phyloP scores from a whole-genome alignment of 768 basidiomycete genomes.

The Lentinus brumalis region DNA sequence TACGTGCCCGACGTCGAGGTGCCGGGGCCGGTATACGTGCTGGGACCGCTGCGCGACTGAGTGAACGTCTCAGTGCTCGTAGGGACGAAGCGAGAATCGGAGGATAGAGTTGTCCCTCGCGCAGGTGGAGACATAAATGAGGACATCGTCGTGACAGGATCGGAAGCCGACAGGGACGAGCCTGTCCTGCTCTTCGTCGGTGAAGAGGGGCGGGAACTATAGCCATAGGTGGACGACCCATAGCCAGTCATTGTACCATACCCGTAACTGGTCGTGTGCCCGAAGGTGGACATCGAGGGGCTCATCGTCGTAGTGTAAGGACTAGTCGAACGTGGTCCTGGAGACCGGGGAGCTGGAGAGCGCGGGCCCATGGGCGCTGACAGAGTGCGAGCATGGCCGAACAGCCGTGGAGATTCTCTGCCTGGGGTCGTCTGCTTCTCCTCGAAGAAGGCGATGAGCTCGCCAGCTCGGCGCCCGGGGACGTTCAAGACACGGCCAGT shows the following conservation, averaged over 20 bases:
- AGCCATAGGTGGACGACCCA: constrained; percentile 33
- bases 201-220: constrained; percentile 48
- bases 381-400: constrained; percentile 53
- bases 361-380: constrained; percentile 46
- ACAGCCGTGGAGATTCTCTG: constrained; percentile 31
- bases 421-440: constrained; percentile 44
- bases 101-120: constrained; percentile 31
- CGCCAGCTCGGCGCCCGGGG: constrained; percentile 56
- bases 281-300: constrained; percentile 44
- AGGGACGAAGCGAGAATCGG: constrained; percentile 24
- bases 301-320: constrained; percentile 36
- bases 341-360: constrained; percentile 29
- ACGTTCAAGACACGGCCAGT: constrained; percentile 22
- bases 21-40: constrained; percentile 27
- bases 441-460: constrained; percentile 78
- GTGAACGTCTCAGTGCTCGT: constrained; percentile 40
- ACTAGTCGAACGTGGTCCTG: constrained; percentile 38
- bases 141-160: constrained; percentile 31
- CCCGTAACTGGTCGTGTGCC: constrained; percentile 37
- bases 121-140: constrained; percentile 54
- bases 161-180: constrained; percentile 24
- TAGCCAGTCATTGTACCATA: constrained; percentile 39
- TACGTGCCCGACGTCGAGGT: constrained; percentile 30
- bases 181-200: constrained; percentile 46
- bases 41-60: constrained; percentile 35